Conservation (phyloP, 345 rosid species). For the Erodium maritimum region DNA sequence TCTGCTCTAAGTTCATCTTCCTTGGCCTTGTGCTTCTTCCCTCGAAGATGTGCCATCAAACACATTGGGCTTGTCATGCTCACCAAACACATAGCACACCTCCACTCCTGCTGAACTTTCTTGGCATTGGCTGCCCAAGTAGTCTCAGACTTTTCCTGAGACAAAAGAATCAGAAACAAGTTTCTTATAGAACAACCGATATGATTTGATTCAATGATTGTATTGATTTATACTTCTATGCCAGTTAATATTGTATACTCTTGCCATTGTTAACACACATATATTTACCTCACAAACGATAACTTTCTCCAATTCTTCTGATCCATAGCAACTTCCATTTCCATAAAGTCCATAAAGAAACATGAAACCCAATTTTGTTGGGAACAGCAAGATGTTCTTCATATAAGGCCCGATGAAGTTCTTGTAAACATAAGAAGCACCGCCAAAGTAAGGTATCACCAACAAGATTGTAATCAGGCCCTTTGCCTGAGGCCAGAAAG, state of each 20-base stretch:
- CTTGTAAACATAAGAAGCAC: slow-evolving; percentile 23
- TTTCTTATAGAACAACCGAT: too few species aligned
- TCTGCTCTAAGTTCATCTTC: slow-evolving; percentile 7
- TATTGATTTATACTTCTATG: too few species aligned
- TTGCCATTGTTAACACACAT: too few species aligned
- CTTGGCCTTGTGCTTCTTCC: slow-evolving; percentile 21
- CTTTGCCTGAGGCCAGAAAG: slow-evolving; percentile 26
- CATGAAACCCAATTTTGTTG: too few species aligned
- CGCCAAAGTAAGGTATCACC: slow-evolving; percentile 22
- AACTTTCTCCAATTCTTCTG: slow-evolving; percentile 8
- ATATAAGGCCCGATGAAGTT: slow-evolving; percentile 9
- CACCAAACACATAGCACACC: slow-evolving; percentile 22
- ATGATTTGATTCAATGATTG: too few species aligned
- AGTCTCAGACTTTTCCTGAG: slow-evolving; percentile 7
- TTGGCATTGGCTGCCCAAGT: neutral
- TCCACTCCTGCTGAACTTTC: slow-evolving; percentile 20
- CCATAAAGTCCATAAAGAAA: neutral
- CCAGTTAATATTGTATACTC: too few species aligned
- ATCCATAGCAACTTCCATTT: neutral
- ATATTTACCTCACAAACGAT: slow-evolving; percentile 14
- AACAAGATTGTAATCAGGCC: slow-evolving; percentile 19
- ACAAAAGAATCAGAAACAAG: too few species aligned
- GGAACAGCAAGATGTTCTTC: neutral
- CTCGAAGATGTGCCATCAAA: slow-evolving; percentile 19
- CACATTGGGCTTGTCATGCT: slow-evolving; percentile 15